These are phyloP conservation scores for Mucor racemosus DNA, from an alignment of 371 early-diverging fungal species.

Conservation along the genomic window DNA sequence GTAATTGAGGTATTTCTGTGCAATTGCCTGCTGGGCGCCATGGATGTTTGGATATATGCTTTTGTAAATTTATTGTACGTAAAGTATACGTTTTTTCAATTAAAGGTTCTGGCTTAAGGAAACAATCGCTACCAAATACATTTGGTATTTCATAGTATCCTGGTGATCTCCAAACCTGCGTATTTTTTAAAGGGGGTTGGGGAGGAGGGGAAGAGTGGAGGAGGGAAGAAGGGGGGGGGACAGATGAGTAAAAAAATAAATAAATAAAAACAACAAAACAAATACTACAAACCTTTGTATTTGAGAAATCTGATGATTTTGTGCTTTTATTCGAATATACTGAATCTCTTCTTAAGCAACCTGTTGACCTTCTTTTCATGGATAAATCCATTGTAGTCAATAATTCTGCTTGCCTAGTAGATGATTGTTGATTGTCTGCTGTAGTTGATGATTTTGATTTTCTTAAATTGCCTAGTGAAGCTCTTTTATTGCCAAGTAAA, in stretches of 20 bases:
- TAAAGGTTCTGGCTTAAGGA: conserved; percentile 47
- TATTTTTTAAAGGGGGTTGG: conserved; percentile 3
- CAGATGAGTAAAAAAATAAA: not conserved
- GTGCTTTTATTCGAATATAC: conserved; percentile 31
- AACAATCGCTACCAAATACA: conserved; percentile 49
- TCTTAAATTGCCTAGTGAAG: conserved; percentile 43
- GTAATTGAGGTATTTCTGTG: conserved; percentile 49
- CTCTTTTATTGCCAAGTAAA: conserved; percentile 37
- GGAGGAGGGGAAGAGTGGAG: not conserved
- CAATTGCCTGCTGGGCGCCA: conserved; percentile 48
- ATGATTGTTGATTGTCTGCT: conserved; percentile 31
- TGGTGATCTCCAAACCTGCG: conserved; percentile 52
- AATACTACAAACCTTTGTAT: conserved; percentile 17
- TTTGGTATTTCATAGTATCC: conserved; percentile 54
- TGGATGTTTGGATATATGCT: conserved; percentile 51
- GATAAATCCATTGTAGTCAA: conserved; percentile 24
- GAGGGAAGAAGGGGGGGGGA: not conserved
- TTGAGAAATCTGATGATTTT: conserved; percentile 14
- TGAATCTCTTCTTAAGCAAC: conserved; percentile 48
- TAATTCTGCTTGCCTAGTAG: conserved; percentile 22
- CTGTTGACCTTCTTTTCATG: conserved; percentile 54
- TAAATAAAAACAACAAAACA: conserved; percentile 5
- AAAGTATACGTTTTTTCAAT: conserved; percentile 32
- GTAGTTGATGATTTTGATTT: conserved; percentile 48
- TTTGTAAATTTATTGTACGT: conserved; percentile 37